Evolutionary conservation across 2,329 filamentous ascomycete genomes (phyloP).

Genomic region (Sporothrix euskadiensis): DNA sequence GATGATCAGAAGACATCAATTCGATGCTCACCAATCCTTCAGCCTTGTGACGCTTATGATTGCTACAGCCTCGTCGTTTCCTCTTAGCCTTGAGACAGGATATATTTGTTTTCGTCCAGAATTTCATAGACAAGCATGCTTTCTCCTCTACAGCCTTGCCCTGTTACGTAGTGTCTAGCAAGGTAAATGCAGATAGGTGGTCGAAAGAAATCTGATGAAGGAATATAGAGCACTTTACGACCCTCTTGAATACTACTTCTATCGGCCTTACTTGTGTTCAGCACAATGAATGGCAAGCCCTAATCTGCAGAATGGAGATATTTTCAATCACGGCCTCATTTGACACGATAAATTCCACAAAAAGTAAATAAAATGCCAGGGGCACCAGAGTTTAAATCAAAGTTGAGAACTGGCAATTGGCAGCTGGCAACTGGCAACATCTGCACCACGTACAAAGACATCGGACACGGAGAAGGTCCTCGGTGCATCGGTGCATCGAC

Average conservation of each 20-base stretch:
- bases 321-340: neutral
- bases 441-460: neutral
- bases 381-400: neutral
- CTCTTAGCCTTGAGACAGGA: neutral
- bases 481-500: slow-evolving; percentile 18
- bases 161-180: too few species aligned
- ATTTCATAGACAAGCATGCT: neutral
- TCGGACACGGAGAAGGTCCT: neutral
- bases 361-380: neutral
- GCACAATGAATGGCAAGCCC: neutral
- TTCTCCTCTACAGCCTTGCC: neutral
- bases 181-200: neutral
- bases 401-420: neutral
- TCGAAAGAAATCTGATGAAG: neutral
- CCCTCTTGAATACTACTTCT: neutral
- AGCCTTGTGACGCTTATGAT: neutral
- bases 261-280: neutral
- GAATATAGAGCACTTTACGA: neutral
- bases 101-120: neutral
- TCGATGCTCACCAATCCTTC: neutral
- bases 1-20: neutral
- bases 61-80: neutral
- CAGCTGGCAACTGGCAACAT: neutral
- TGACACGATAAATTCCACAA: neutral
- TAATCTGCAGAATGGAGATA: neutral